Conservation (phyloP, 2,329 filamentous ascomycete genomes). For the Fusarium sp. region DNA sequence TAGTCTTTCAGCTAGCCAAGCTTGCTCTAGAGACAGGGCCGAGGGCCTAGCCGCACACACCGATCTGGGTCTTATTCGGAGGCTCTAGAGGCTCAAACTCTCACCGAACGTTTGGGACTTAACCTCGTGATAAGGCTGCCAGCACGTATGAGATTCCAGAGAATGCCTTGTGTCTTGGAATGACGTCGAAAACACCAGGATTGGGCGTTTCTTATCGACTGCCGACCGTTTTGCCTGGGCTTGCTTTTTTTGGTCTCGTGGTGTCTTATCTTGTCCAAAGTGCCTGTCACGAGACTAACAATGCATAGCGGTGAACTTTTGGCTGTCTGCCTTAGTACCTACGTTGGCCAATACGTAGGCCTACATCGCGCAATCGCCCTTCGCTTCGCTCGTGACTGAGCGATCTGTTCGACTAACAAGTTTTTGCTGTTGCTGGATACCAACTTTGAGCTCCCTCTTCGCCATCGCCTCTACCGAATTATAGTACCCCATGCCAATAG, state of each 20-base stretch:
- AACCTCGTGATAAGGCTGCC: constrained; percentile 29
- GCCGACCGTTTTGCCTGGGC: constrained; percentile 27
- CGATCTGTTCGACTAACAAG: constrained; percentile 13
- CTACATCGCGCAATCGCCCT: constrained; percentile 20
- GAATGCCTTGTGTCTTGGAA: constrained; percentile 30
- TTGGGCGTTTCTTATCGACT: constrained; percentile 11
- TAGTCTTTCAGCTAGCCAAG: constrained; percentile 39
- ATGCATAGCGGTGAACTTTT: constrained; percentile 32
- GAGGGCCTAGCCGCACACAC: constrained; percentile 21
- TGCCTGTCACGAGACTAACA: constrained; percentile 25
- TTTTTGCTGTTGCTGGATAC: constrained; percentile 12
- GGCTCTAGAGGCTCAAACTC: constrained; percentile 13
- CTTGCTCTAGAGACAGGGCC: constrained; percentile 13
- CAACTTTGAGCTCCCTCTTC: constrained; percentile 7
- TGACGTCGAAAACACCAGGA: constrained; percentile 32
- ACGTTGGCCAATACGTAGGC: constrained; percentile 11
- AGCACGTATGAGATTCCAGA: constrained; percentile 6
- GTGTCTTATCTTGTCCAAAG: constrained; percentile 19
- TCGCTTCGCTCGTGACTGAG: not conserved
- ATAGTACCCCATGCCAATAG: constrained; percentile 38
- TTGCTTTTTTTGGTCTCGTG: constrained; percentile 32
- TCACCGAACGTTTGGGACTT: constrained; percentile 33
- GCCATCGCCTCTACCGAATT: constrained; percentile 23
- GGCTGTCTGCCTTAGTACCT: not conserved
- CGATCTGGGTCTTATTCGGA: constrained; percentile 15